A percentile compares a stretch with the other conserved stretches of the same genome.
These are phyloP conservation scores for Sugiyamaella smithiae DNA, from an alignment of 805 yeast species.

Conservation along the genomic window DNA sequence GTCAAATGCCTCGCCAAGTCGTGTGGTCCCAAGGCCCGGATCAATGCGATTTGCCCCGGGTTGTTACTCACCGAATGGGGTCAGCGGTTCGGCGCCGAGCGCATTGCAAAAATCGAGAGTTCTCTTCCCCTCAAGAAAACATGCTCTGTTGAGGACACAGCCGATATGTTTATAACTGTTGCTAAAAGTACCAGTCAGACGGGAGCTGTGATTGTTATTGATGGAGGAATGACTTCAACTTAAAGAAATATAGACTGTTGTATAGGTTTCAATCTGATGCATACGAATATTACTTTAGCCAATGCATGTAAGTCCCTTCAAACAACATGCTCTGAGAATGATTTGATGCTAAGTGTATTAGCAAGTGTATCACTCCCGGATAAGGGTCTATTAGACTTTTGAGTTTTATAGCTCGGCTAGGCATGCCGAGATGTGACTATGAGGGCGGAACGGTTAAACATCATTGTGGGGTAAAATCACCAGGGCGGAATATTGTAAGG, in stretches of 20 bases:
- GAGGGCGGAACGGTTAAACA: too few species aligned
- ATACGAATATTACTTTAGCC: too few species aligned
- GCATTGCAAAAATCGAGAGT: conserved; percentile 17
- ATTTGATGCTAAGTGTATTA: too few species aligned
- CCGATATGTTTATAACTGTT: conserved; percentile 25
- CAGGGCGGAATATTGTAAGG: too few species aligned
- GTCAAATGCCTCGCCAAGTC: conserved; percentile 29
- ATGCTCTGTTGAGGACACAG: conserved; percentile 26
- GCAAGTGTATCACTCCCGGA: too few species aligned
- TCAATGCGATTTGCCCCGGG: conserved; percentile 27
- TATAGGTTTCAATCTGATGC: too few species aligned
- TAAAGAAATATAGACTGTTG: background rate
- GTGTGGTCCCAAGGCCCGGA: conserved; percentile 23
- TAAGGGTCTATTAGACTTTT: too few species aligned
- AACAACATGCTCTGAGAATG: too few species aligned
- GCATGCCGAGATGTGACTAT: too few species aligned
- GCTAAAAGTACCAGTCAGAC: conserved; percentile 28
- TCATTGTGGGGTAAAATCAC: too few species aligned
- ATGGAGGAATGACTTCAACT: conserved; percentile 22
- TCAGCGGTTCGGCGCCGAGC: conserved; percentile 27
- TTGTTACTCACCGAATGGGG: conserved; percentile 32
- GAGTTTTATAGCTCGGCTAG: too few species aligned
- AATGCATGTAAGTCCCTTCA: too few species aligned
- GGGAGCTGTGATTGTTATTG: conserved; percentile 38
- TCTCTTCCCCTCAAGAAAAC: conserved; percentile 19